Conservation (phyloP, 495 filamentous ascomycete species). For the Pyrenula massariospora region DNA sequence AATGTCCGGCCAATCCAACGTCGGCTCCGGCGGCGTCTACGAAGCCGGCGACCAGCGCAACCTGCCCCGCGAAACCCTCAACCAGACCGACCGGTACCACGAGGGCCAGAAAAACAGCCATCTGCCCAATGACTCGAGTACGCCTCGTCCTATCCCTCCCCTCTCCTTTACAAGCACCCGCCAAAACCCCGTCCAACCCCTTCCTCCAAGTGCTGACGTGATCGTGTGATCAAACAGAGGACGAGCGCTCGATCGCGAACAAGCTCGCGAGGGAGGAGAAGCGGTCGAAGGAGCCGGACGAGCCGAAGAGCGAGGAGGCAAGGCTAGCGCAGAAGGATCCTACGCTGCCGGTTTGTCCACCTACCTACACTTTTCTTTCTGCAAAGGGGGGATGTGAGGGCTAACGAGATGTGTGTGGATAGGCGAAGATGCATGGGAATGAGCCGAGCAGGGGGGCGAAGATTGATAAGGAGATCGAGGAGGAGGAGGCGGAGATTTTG, state of each 20-base stretch:
- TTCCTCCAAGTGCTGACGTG: neutral
- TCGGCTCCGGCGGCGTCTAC: constrained; percentile 41
- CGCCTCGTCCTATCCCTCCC: neutral
- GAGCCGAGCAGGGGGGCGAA: constrained; percentile 59
- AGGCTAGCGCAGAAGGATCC: constrained; percentile 50
- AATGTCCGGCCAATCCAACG: constrained; percentile 31
- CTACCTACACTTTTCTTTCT: no score
- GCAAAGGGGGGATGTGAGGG: neutral
- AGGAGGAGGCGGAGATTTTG: constrained; percentile 56
- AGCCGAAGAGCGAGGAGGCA: constrained; percentile 35
- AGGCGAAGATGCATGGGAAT: constrained; percentile 64
- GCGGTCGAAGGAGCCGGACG: constrained; percentile 26
- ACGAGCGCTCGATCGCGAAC: constrained; percentile 70
- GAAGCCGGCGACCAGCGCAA: constrained; percentile 65
- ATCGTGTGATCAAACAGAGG: constrained; percentile 37
- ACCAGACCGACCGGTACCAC: constrained; percentile 44
- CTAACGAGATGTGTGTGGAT: neutral
- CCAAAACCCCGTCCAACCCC: no score
- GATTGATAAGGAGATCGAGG: constrained; percentile 57
- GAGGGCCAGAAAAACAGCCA: constrained; percentile 60
- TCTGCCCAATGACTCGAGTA: constrained; percentile 49
- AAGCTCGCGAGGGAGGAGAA: constrained; percentile 52
- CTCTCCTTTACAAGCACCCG: constrained; percentile 1
- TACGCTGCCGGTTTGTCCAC: constrained; percentile 47
- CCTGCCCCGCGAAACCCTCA: constrained; percentile 40